Base-by-base conservation (phyloP, 2,329 filamentous ascomycete genomes). In the Colletotrichum karsti region DNA sequence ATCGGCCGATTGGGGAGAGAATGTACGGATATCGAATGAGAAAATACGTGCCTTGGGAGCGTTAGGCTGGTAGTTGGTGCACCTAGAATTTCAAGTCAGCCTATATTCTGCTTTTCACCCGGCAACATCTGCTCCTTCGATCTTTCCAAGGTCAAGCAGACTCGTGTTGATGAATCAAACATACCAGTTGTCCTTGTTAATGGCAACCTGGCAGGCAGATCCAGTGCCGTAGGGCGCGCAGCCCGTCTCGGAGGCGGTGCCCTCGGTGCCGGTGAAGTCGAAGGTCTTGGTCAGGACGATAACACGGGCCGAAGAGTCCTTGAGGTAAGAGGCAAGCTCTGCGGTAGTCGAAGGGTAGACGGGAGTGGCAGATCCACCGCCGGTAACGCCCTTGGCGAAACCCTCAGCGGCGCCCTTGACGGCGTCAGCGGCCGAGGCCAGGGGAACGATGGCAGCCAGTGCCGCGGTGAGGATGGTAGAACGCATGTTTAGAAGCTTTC, bases 241-340 rank as follows among this genome's bases (percentile, higher is more conserved):
- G 20, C 88, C 88, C 8, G 81, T 83, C 37, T 76, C 82, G 24
- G 81, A 85, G 7, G 79, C 80, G 2, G 81, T 84, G 37, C 88
- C 88, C 77, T 90, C 87, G 13, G 82, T 83, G 39, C 81, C 83
- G 30, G 80, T 84, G 80, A 88, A 90, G 79, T 88, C 84, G 73
- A 85, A 85, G 51, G 81, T 82, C 74, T 88, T 86, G 74, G 83
- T 82, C 28, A 91, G 80, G 61, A 91, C 82, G 72, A 91, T 90
- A 67, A 86, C 84, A 24, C 88, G 84, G 12, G 88, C 73, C 20
- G 80, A 75, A 61, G 77, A 78, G 75, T 90, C 87, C 8, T 81
- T 81, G 5, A 91, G 84, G 79, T 90, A 91, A 41, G 80, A 83
- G 75, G 86, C 84, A 51, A 91, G 84, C 83, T 92, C 82, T 24